Base-by-base conservation (phyloP, 768 basidiomycete species). In the Termitomyces sp. region DNA sequence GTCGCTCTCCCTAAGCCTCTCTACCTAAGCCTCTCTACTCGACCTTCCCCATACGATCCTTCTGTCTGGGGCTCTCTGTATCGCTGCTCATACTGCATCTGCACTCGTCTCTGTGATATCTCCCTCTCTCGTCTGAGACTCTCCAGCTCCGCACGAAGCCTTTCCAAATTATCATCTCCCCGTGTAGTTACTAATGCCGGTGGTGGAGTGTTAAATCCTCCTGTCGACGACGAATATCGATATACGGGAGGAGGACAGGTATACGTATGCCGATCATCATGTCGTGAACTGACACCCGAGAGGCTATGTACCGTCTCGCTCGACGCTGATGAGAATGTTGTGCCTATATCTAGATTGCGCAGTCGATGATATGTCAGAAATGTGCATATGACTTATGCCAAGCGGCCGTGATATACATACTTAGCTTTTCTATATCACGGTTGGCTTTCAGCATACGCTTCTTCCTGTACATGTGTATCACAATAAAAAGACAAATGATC, bases 61-160 rank as follows among this genome's bases (percentile, higher is more conserved):
- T 21, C 23, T 44, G 23, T 14, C 6, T 3, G 43, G 23, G 43
- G n/a, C 47, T 33, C 30, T 38, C 38, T 38, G 5, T 9, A n/a
- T 12, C 5, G 23, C 15, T 41, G 31, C 9, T 41, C 26, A 47
- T 54, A 15, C 26, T 55, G 46, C 46, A 38, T 38, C 37, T 38
- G 37, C 5, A 38, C 37, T 38, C 37, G 40, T n/a, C 30, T 40
- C 33, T 35, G 45, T 17, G 53, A 54, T 2, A 38, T 17, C 38
- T 55, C 40, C 30, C 54, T 30, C 31, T 55, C 47, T 6, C 40
- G 26, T 23, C 54, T 40, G 30, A 49, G 26, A 38, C 15, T 49
- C 40, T 55, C 54, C 40, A 55, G 21, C 7, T 55, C 54, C 45
- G 23, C 46, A 1, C 46, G 54, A n/a, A 48, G 54, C n/a, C 46